These are phyloP conservation scores for Cladobotryum mycophilum DNA, from an alignment of 2,329 filamentous ascomycete genomes.

Conservation along the genomic window DNA sequence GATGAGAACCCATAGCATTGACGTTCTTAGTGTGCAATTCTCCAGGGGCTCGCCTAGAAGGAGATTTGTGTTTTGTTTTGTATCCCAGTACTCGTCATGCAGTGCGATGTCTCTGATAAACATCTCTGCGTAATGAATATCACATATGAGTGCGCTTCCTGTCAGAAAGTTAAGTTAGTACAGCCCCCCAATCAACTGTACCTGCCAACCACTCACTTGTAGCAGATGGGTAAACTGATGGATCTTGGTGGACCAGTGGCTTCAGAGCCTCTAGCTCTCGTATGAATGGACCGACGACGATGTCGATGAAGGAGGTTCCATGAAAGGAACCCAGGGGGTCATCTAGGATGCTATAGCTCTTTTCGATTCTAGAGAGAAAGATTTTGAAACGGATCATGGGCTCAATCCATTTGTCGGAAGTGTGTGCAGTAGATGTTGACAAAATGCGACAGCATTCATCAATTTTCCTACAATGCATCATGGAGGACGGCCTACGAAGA, in stretches of 20 bases:
- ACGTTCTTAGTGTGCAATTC: background rate
- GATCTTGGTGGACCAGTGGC: background rate
- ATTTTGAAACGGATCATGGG: constrained; percentile 2
- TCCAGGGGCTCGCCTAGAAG: background rate
- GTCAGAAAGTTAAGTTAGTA: background rate
- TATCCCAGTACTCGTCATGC: background rate
- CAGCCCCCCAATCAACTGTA: background rate
- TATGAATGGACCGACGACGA: constrained; percentile 3
- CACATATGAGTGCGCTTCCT: constrained; percentile 2
- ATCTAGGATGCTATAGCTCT: constrained; percentile 1
- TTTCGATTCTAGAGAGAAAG: constrained; percentile 1
- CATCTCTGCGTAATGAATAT: constrained; percentile 9
- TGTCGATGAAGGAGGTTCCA: background rate
- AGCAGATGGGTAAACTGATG: background rate
- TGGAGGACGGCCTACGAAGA: background rate
- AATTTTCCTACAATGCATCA: constrained; percentile 2
- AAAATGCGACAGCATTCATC: constrained; percentile 6
- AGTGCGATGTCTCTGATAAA: constrained; percentile 5
- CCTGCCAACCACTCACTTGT: background rate
- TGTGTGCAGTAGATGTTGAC: constrained; percentile 6
- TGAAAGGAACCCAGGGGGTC: background rate
- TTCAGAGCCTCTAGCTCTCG: constrained; percentile 1
- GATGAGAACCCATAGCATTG: constrained; percentile 10
- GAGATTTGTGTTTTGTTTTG: background rate
- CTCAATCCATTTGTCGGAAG: constrained; percentile 10